These are phyloP conservation scores for Globisporangium paroecandrum DNA, from an alignment of 352 stramenopile species.

Conservation along the genomic window DNA sequence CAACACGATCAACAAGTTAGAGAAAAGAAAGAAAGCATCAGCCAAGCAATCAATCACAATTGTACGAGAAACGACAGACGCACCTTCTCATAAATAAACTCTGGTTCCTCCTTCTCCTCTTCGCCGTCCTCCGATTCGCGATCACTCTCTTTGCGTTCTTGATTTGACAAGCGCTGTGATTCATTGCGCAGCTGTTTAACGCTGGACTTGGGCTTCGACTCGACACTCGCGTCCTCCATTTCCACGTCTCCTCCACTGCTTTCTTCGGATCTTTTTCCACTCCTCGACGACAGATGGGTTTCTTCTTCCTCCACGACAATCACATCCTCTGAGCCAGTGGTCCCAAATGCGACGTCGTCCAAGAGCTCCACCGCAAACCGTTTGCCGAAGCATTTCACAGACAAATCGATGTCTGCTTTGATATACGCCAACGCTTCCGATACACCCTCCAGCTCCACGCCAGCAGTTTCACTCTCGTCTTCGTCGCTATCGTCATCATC, in stretches of 20 bases:
- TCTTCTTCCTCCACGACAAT: constrained; percentile 17
- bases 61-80: neutral
- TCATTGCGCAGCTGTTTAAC: neutral
- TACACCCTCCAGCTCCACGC: constrained; percentile 44
- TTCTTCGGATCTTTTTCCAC: constrained; percentile 10
- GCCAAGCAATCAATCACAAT: neutral
- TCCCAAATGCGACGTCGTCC: constrained; percentile 33
- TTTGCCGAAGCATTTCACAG: constrained; percentile 69
- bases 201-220: neutral
- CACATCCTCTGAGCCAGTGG: constrained; percentile 22
- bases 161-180: neutral
- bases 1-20: neutral
- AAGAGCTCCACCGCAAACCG: constrained; percentile 47
- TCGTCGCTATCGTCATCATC: constrained; percentile 3
- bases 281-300: neutral
- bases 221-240: constrained; percentile 3
- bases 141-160: neutral
- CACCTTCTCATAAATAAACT: constrained; percentile 86
- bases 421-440: constrained; percentile 58
- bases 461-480: constrained; percentile 18
- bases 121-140: constrained; percentile 12
- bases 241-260: constrained; percentile 4
- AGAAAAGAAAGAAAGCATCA: neutral
- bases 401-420: constrained; percentile 35
- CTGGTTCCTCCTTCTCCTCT: constrained; percentile 7